These are phyloP conservation scores for Hemileccinum rubropunctum DNA, from an alignment of 768 basidiomycete species.

Conservation along the genomic window DNA sequence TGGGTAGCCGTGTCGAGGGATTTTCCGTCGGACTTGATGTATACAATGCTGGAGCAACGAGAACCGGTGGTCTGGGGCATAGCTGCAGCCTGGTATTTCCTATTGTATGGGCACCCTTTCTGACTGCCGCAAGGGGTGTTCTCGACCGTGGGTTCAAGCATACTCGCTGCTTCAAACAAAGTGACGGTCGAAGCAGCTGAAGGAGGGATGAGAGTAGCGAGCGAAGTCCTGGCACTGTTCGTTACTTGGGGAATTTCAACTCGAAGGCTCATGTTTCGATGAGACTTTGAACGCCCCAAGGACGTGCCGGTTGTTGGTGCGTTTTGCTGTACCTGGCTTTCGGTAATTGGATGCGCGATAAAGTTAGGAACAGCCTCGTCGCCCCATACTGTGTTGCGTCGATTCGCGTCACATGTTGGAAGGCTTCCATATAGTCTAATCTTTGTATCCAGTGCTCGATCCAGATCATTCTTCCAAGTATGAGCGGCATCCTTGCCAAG, in stretches of 20 bases:
- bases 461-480: conserved; percentile 56
- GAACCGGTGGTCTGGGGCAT: conserved; percentile 17
- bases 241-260: conserved; percentile 49
- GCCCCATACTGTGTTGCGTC: conserved; percentile 49
- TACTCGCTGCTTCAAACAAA: conserved; percentile 46
- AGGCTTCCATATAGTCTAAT: conserved; percentile 39
- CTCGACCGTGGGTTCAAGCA: conserved; percentile 37
- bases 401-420: conserved; percentile 39
- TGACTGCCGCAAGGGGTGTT: conserved; percentile 60
- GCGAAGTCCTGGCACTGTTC: conserved; percentile 51
- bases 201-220: conserved; percentile 42
- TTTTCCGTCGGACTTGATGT: conserved; percentile 60
- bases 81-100: conserved; percentile 19
- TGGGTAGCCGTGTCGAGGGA: not conserved
- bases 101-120: conserved; percentile 17
- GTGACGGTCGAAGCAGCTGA: conserved; percentile 63
- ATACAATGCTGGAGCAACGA: conserved; percentile 60
- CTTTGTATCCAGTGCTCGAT: conserved; percentile 45
- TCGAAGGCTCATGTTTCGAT: conserved; percentile 46
- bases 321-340: conserved; percentile 36
- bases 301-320: conserved; percentile 13
- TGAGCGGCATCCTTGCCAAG: conserved; percentile 60
- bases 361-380: conserved; percentile 38
- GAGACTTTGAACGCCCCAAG: conserved; percentile 39
- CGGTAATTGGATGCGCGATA: conserved; percentile 29